These are phyloP conservation scores for Luvunga scandens DNA, from an alignment of 345 rosid species.

Conservation along the genomic window DNA sequence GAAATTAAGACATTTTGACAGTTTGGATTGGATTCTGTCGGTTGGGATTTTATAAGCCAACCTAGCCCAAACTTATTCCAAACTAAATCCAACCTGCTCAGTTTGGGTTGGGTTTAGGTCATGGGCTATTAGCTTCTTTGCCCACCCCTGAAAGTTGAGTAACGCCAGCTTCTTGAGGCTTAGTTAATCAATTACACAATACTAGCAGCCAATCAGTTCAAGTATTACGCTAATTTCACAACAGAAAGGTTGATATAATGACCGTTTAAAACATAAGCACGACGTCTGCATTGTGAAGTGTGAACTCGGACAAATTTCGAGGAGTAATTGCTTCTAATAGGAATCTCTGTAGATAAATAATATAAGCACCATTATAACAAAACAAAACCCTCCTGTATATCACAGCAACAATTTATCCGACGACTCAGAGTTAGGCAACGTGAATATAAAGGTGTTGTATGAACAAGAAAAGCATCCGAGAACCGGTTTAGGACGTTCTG, in stretches of 20 bases:
- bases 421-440: background rate
- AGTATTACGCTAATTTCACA: background rate
- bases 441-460: background rate
- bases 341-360: background rate
- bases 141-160: no score
- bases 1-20: no score
- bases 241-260: background rate
- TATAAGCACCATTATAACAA: background rate
- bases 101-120: no score
- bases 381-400: background rate
- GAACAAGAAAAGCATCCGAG: background rate
- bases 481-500: background rate
- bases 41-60: no score
- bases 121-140: no score
- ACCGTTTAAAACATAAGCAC: background rate
- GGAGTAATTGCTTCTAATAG: background rate
- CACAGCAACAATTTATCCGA: background rate
- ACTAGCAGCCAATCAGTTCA: background rate
- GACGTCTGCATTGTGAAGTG: background rate
- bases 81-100: no score
- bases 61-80: no score
- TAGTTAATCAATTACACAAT: background rate
- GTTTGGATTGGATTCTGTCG: no score
- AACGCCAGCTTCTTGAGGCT: no score
- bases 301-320: background rate